Evolutionary conservation across 2,329 filamentous ascomycete species (phyloP).

Genomic region (Coccinonectria pachysandricola): DNA sequence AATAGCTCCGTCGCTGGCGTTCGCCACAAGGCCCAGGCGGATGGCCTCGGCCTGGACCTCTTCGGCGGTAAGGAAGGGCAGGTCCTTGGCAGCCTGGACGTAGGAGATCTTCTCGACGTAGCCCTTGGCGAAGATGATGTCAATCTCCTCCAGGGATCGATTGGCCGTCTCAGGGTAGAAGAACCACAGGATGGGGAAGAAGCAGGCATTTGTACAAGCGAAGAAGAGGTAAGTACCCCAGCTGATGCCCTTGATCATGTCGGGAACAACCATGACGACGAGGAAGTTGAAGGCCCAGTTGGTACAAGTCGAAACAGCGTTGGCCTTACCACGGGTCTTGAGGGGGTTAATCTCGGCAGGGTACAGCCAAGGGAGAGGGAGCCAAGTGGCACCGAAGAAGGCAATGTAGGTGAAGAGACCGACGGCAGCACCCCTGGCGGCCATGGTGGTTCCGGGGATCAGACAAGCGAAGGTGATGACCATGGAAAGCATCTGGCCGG

Average conservation of each 20-base stretch:
- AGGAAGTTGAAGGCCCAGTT: conserved; percentile 47
- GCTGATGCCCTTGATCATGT: conserved; percentile 48
- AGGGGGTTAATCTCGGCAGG: conserved; percentile 44
- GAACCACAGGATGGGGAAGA: conserved; percentile 39
- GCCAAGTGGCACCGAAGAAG: conserved; percentile 55
- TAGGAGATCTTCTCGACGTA: conserved; percentile 49
- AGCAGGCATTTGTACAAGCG: conserved; percentile 39
- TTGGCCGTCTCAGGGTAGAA: conserved; percentile 43
- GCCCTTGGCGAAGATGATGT: conserved; percentile 39
- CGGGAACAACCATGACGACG: conserved; percentile 52
- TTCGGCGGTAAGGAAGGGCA: conserved; percentile 40
- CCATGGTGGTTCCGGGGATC: conserved; percentile 50
- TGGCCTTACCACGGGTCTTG: conserved; percentile 34
- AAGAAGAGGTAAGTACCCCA: conserved; percentile 43
- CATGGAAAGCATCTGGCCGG: conserved; percentile 44
- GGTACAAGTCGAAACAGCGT: conserved; percentile 47
- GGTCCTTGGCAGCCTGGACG: conserved; percentile 44
- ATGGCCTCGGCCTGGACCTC: conserved; percentile 41
- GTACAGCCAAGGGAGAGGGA: conserved; percentile 53
- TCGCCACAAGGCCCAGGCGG: conserved; percentile 13
- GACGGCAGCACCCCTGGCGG: conserved; percentile 58
- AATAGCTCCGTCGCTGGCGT: conserved; percentile 8
- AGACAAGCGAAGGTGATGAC: conserved; percentile 52
- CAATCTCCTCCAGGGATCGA: conserved; percentile 39
- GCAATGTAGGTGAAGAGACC: conserved; percentile 61